Evolutionary conservation across 495 filamentous ascomycete species (phyloP).

Genomic region (Penicillium atrosanguineum): DNA sequence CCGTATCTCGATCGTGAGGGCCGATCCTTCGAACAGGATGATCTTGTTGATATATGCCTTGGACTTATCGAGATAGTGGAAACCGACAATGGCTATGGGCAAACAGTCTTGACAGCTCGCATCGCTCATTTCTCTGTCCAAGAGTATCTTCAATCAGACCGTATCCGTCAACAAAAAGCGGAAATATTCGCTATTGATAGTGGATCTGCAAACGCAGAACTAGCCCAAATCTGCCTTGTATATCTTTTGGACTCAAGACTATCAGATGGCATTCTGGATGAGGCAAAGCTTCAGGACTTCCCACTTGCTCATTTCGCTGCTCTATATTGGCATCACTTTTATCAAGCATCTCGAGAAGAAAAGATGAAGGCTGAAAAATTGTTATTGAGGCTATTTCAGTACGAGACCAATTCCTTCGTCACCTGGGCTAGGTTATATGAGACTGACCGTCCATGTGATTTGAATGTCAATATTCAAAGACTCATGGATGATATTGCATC

Average conservation of each 20-base stretch:
- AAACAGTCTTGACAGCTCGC: slow-evolving; percentile 9
- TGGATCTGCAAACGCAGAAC: slow-evolving; percentile 21
- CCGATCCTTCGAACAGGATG: slow-evolving; percentile 19
- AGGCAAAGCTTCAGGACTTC: slow-evolving; percentile 12
- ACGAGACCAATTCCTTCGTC: slow-evolving; percentile 1
- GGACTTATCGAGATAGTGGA: slow-evolving; percentile 27
- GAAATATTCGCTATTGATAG: slow-evolving; percentile 19
- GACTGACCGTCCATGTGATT: not conserved
- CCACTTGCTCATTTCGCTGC: slow-evolving; percentile 29
- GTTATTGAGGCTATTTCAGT: slow-evolving; percentile 12
- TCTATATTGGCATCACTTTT: slow-evolving; percentile 25
- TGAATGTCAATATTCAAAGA: not conserved
- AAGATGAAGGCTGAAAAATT: not conserved
- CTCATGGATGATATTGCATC: not conserved
- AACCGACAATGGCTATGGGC: not conserved
- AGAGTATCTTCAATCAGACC: slow-evolving; percentile 40
- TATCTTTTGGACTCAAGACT: slow-evolving; percentile 30
- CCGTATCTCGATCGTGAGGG: slow-evolving; percentile 20
- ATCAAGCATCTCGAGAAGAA: not conserved
- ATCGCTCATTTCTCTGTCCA: slow-evolving; percentile 42
- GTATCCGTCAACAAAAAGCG: slow-evolving; percentile 25
- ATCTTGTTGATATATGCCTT: slow-evolving; percentile 27
- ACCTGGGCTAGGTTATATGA: slow-evolving; percentile 10
- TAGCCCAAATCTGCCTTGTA: slow-evolving; percentile 30
- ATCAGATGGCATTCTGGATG: too few species aligned